Conservation (phyloP, 768 basidiomycete genomes). For the Calocybe indica region DNA sequence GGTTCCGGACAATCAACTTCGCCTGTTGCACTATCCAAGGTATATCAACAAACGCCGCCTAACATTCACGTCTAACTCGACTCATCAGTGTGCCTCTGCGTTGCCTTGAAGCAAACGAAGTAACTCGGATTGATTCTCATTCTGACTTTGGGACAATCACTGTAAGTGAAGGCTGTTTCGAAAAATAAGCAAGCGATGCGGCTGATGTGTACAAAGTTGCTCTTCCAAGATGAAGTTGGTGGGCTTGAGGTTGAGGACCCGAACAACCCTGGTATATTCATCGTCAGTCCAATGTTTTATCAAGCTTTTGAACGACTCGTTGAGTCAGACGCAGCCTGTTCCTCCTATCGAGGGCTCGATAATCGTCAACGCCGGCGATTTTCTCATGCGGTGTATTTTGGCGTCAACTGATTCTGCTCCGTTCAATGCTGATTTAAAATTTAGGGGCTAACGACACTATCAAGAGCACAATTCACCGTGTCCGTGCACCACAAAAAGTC, state of each 20-base stretch:
- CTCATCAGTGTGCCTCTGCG: conserved; percentile 23
- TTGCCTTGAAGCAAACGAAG: conserved; percentile 25
- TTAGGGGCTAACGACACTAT: conserved; percentile 42
- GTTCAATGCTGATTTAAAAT: neutral
- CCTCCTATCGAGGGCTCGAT: conserved; percentile 39
- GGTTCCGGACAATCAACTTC: conserved; percentile 44
- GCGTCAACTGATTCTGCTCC: neutral
- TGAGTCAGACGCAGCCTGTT: conserved; percentile 21
- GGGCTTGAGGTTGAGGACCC: conserved; percentile 61
- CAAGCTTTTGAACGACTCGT: neutral
- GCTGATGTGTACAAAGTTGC: conserved; percentile 18
- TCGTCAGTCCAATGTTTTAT: conserved; percentile 13
- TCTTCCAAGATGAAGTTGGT: conserved; percentile 56
- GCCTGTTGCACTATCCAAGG: conserved; percentile 53
- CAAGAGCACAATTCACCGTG: conserved; percentile 48
- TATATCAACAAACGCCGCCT: conserved; percentile 4
- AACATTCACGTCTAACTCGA: neutral
- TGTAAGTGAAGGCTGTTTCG: conserved; percentile 9
- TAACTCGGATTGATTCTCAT: conserved; percentile 42
- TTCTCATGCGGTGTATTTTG: conserved; percentile 40
- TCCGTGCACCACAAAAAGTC: conserved; percentile 30
- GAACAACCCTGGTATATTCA: conserved; percentile 33
- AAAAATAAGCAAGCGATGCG: neutral
- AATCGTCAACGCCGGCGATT: conserved; percentile 47
- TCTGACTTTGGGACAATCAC: conserved; percentile 56